These are phyloP conservation scores for Fusarium palustre DNA, from an alignment of 2,329 filamentous ascomycete species.

Conservation along the genomic window DNA sequence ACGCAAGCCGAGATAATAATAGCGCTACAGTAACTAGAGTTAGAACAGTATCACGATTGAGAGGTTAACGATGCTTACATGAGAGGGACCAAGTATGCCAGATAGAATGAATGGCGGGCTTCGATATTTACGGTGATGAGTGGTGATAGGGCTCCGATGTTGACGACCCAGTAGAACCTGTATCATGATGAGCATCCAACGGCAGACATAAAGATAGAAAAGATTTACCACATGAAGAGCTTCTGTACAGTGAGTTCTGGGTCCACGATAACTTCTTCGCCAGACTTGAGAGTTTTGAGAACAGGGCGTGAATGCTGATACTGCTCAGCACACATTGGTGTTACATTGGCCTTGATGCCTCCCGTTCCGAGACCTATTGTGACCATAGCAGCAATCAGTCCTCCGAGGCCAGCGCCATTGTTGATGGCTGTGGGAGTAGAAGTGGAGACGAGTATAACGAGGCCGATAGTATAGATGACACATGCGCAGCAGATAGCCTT, in stretches of 20 bases:
- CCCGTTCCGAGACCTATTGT: background rate
- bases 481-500: conserved; percentile 1
- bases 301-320: background rate
- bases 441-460: conserved; percentile 6
- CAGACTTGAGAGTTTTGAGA: conserved; percentile 11
- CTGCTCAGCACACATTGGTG: conserved; percentile 12
- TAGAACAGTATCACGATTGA: too few relatives aligned
- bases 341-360: conserved; percentile 2
- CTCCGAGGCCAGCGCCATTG: background rate
- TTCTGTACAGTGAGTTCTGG: conserved; percentile 3
- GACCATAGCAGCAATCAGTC: background rate
- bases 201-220: accelerated
- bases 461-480: background rate
- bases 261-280: conserved; percentile 6
- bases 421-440: background rate
- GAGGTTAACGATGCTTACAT: background rate
- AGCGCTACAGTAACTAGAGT: too few relatives aligned
- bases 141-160: conserved; percentile 6
- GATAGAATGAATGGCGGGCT: conserved; percentile 5
- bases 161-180: conserved; percentile 18
- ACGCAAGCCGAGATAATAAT: background rate
- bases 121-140: conserved; percentile 10
- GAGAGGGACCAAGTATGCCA: background rate
- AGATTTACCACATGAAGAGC: conserved; percentile 10
- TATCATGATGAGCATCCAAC: accelerated